Base-by-base conservation (phyloP, 2,329 filamentous ascomycete genomes). In the Tolypocladium paradoxum region DNA sequence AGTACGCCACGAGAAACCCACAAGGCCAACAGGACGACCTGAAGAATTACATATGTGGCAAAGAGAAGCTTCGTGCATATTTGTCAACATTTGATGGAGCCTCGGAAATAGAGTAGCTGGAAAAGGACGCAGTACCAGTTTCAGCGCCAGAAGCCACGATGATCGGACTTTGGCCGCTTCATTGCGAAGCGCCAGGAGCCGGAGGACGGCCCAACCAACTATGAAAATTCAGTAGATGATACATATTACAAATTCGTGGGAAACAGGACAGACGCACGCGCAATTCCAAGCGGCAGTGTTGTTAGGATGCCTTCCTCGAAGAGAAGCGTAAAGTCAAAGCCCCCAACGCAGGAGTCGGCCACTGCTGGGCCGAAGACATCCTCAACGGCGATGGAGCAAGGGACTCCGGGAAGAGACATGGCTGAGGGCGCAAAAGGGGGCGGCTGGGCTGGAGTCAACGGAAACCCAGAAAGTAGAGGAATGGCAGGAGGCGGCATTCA, bases 321-420 rank as follows among this genome's bases (percentile, higher is more conserved):
- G 3, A 65, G 54, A 11, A 65, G 55, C 7, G 63, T 64, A 47
- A 65, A 64, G 54, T 65, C 62, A 54, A 62, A 64, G 45, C 62
- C 61, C n/a, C 50, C 55, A n/a, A 58, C 57, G 49, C 62, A 65
- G 35, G 48, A 47, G 12, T 20, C 31, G 35, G 50, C 54, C 36
- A 61, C 57, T 4, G 48, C 47, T 5, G 60, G 60, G 14, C 60
- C 60, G 47, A 60, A 61, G 16, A 29, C 36, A 22, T 58, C 48
- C 36, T 57, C 45, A 27, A 55, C 51, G 16, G 50, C 50, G 16
- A 57, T 54, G 31, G 55, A 55, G 38, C 55, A 58, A 22, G 51
- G 48, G 8, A 49, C 36, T 16, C 18, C 6, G 14, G 18, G 45
- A 38, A 20, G 33, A 48, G 53, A 27, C 36, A 56, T 48, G 49